Evolutionary conservation across 331 rosid species (phyloP).

Genomic region (Malus hybrid): DNA sequence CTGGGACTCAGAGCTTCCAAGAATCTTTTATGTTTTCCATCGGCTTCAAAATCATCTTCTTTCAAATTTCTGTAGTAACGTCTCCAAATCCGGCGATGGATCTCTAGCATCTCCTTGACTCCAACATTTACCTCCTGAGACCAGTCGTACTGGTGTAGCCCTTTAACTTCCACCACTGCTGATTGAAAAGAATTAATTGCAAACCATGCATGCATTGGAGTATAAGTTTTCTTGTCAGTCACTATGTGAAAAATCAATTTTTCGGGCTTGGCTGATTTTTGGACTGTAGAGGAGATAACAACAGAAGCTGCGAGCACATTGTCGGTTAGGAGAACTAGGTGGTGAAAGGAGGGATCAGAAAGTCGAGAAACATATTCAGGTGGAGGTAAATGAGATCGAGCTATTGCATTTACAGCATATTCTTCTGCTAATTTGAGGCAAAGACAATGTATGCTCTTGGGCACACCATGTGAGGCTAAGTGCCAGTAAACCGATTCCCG

Average conservation of each 20-base stretch:
- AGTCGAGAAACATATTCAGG: conserved; percentile 73
- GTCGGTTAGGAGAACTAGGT: conserved; percentile 72
- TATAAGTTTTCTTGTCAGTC: conserved; percentile 81
- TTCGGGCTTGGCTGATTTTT: conserved; percentile 58
- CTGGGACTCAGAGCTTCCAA: conserved; percentile 52
- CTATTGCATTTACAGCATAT: conserved; percentile 69
- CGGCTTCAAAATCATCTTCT: conserved; percentile 27
- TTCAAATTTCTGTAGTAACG: conserved; percentile 42
- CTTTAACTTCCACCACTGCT: conserved; percentile 77
- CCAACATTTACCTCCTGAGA: conserved; percentile 63
- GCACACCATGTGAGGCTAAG: conserved; percentile 86
- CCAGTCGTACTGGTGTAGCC: conserved; percentile 92
- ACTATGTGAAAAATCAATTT: conserved; percentile 74
- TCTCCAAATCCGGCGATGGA: conserved; percentile 66
- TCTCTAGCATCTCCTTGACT: conserved; percentile 70
- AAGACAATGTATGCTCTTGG: conserved; percentile 71
- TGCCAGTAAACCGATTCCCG: conserved; percentile 78
- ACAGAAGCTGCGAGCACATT: conserved; percentile 93
- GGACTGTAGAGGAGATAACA: conserved; percentile 61
- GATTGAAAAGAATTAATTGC: conserved; percentile 56
- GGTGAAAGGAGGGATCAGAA: conserved; percentile 58
- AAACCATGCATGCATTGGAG: conserved; percentile 97
- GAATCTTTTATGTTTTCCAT: conserved; percentile 34
- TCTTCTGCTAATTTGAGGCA: conserved; percentile 82
- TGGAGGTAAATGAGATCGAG: conserved; percentile 75